Evolutionary conservation across 2,329 filamentous ascomycete genomes (phyloP).

Genomic region (Ophiocordyceps polyrhachis-furcata): DNA sequence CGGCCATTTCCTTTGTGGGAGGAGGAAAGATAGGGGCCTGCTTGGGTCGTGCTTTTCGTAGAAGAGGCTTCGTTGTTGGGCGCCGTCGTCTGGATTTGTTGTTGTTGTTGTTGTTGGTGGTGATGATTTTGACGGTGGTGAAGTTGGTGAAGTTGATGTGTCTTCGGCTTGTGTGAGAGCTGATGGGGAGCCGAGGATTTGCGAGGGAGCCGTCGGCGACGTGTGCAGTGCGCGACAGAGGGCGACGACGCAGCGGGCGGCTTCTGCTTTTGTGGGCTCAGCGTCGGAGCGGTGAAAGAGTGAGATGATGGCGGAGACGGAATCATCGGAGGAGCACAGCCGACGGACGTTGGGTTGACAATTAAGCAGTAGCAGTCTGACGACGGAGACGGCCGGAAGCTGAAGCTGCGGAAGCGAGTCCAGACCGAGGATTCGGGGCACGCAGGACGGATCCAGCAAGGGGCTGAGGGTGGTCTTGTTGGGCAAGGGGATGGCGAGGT

Average conservation of each 20-base stretch:
- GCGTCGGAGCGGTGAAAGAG: conserved; percentile 20
- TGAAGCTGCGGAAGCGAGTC: conserved; percentile 36
- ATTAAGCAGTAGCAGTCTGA: conserved; percentile 34
- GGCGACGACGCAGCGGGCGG: conserved; percentile 31
- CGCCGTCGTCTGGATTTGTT: not conserved
- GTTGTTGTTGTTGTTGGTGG: conserved; percentile 2
- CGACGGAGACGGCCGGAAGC: conserved; percentile 38
- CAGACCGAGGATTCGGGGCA: conserved; percentile 35
- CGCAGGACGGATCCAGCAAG: conserved; percentile 23
- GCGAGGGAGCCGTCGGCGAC: conserved; percentile 1
- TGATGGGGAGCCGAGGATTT: conserved; percentile 3
- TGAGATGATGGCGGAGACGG: conserved; percentile 17
- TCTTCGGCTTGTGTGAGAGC: too few relatives aligned
- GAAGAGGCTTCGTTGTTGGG: conserved; percentile 16
- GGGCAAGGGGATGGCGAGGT: conserved; percentile 36
- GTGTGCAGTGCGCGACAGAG: conserved; percentile 38
- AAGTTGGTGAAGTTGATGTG: too few relatives aligned
- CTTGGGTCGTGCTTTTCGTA: conserved; percentile 26
- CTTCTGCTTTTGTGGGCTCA: conserved; percentile 39
- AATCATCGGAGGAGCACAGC: conserved; percentile 20
- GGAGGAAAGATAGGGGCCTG: conserved; percentile 28
- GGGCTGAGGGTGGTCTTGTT: conserved; percentile 35
- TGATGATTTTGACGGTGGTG: too few relatives aligned
- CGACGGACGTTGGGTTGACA: conserved; percentile 31
- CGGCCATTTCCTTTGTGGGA: conserved; percentile 39